Base-by-base conservation (phyloP, 139 green algal species). In the Chlamydomonas sphaeroides region DNA sequence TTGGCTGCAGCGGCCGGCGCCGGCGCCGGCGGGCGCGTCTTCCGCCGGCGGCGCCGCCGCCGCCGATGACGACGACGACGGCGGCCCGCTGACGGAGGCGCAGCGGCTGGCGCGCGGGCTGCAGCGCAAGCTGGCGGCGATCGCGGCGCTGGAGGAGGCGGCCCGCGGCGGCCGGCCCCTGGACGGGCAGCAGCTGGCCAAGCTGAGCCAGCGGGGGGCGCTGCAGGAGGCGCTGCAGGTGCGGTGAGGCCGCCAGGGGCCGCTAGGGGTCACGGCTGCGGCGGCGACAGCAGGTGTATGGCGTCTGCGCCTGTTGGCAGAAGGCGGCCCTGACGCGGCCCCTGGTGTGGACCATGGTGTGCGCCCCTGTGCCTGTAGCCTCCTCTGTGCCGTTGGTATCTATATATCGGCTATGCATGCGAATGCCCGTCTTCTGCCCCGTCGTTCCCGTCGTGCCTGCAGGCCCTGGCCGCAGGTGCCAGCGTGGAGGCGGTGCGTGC, bases 181-280 rank as follows among this genome's bases (percentile, higher is more conserved):
- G 65, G 93, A 98, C 62, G 57, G 84, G 18, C 95, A 98, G 90
- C 95, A 98, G 89, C 67, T 68, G 3, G 91, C 88, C 51, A 98
- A 98, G 77, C 17, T 96, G 41, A 63, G 85, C 7, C 71, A 91
- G 59, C 82, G 85, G 35, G 85, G 75, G 3, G 84, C 88, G 26
- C 62, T 96, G 28, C 4, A 73, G 30, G 89, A 92, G 30, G 91
- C 88, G 1, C 65, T 95, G 65, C 65, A 81, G 30, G 79, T 86
- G 70, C n/a, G 3, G 86, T 92, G 51, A 4, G 26, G n/a, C n/a
- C n/a, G n/a, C n/a, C n/a, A n/a, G n/a, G n/a, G n/a, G n/a, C n/a
- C n/a, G n/a, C n/a, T n/a, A n/a, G n/a, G n/a, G n/a, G n/a, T n/a
- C n/a, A n/a, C n/a, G n/a, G n/a, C n/a, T n/a, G n/a, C n/a, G n/a